Evolutionary conservation across 331 rosid species (phyloP), one percentile per base, ranked within the genome.

Genomic region (Malus hybrid): DNA sequence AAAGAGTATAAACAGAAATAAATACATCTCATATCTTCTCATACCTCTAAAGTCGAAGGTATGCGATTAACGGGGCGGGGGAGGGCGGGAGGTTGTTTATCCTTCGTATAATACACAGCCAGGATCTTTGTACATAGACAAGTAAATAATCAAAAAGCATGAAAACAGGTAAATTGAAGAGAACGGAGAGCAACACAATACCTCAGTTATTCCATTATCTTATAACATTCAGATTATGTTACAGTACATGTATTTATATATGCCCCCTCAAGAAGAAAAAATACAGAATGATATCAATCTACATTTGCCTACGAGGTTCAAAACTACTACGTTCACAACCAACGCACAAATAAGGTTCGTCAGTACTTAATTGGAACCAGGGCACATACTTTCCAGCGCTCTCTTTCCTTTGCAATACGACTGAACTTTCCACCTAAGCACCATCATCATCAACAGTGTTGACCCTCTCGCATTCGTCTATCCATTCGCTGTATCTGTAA

Each of bases 401-500:
- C 69, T 61, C 29, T 42, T 61, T 63, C 77, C n/a, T 53, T 10
- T 42, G 9, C 73, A 42, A 63, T 20, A 44, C n/a, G 16, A 28
- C 20, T n/a, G 70, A 28, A 44, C 16, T 62, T 28, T 7, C 42
- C 50, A 44, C 75, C 81, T 88, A 87, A 10, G 92, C 88, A 58
- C 84, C 94, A 11, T 90, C 93, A 34, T 93, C 98, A 66, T 93
- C 98, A 66, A 71, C 80, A 74, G 58, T 84, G 88, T 93, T 93
- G 73, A 91, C 98, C 77, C 88, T 87, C 73, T 90, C 98, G 7
- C 98, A 93, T 89, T 93, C 98, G 44, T 93, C 98, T 60, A 93
- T 93, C 98, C 98, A 93, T 81, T 91, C 98, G 0, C 96, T 93
- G 78, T 93, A 93, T 89, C 98, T 93, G 88, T 73, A 84, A 18